Evolutionary conservation across 768 basidiomycete genomes (phyloP), one percentile per base, ranked within the genome.

Genomic region (Boletus sp.): DNA sequence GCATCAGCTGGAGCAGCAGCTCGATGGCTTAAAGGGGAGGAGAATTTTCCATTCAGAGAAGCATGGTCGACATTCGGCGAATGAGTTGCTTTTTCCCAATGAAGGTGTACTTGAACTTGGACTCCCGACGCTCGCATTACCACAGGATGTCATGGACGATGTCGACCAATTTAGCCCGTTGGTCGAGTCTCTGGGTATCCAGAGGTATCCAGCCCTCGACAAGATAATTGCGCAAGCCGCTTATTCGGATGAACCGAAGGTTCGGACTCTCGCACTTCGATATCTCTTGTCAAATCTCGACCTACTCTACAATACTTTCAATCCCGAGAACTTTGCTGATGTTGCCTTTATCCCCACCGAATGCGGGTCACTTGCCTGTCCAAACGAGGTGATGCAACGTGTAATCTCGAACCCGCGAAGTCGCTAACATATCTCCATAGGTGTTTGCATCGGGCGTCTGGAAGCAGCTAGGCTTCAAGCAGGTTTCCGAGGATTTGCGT

Each of bases 41-140:
- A 35, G 14, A 38, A 13, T 58, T 2, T 61, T 61, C 17, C 48
- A 21, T 33, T 58, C 60, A 11, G 15, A 45, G 14, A 21, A 13
- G 13, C 51, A 48, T 33, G 46, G 51, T 29, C 55, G 14, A 34
- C 23, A 30, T 32, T 48, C 54, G 13, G 53, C 40, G 19, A 48
- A 40, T 17, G 82, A 90, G 51, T 71, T 98, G 10, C 96, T 94
- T 65, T 90, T 95, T 60, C 96, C 95, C 1, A 59, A 80, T 0
- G 83, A 84, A 30, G 72, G 77, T 2, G 79, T 93, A 52, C 78
- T 87, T 19, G 74, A 79, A 40, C 74, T 98, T 7, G 81, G 80
- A 13, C 72, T 98, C n/a, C 93, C 94, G 4, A 65, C 94, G 5
- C 77, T 98, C 32, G 88, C 51, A 23, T 53, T 62, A 14, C 55